phyloP scores from a whole-genome alignment of 2,329 filamentous ascomycete species.

The Dothistroma septosporum region DNA sequence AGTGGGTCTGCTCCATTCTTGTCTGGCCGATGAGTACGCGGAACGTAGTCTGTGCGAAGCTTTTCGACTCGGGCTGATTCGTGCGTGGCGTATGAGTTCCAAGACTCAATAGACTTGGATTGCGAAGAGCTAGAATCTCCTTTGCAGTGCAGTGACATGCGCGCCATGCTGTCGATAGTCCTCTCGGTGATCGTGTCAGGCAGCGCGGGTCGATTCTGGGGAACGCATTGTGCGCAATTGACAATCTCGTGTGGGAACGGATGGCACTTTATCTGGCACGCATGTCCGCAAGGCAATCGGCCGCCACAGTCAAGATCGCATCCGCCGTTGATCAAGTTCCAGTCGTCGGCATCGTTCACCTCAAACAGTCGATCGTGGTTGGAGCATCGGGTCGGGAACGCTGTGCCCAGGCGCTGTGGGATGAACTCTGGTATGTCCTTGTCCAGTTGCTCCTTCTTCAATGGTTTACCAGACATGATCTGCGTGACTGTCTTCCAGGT shows the following conservation, averaged over 20 bases:
- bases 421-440: constrained; percentile 15
- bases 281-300: constrained; percentile 49
- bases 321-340: constrained; percentile 51
- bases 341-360: constrained; percentile 48
- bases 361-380: constrained; percentile 24
- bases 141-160: neutral
- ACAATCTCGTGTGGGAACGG: constrained; percentile 38
- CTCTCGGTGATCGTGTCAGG: neutral
- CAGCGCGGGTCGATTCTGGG: neutral
- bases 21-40: neutral
- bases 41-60: neutral
- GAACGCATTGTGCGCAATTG: constrained; percentile 29
- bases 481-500: constrained; percentile 30
- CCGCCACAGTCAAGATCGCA: constrained; percentile 48
- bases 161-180: neutral
- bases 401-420: constrained; percentile 23
- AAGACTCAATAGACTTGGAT: constrained; percentile 7
- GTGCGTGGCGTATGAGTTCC: constrained; percentile 19
- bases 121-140: neutral
- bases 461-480: constrained; percentile 26
- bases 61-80: constrained; percentile 11
- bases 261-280: constrained; percentile 52
- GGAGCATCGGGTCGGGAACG: constrained; percentile 27
- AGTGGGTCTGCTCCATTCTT: neutral
- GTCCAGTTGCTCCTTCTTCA: constrained; percentile 13